Percentiles rank a stretch among this genome's conserved stretches.
phyloP scores from a whole-genome alignment of 78 protist species.

The Dictyostelium firmibasis region DNA sequence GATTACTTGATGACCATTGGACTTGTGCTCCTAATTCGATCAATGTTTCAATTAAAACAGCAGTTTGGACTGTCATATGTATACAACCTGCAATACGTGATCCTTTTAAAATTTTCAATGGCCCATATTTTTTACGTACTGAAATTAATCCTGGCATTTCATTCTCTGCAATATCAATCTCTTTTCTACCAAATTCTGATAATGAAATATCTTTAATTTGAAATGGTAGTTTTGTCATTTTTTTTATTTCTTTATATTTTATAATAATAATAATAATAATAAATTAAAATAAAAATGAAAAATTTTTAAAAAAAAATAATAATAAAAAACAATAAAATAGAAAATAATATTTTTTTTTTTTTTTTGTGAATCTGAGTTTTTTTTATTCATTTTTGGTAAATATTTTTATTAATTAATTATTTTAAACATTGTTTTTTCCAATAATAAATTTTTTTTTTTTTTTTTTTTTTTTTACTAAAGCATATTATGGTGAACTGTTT shows the following conservation, averaged over 20 bases:
- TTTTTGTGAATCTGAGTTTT: too few species aligned
- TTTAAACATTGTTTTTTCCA: too few species aligned
- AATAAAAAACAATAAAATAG: too few species aligned
- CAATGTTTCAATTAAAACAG: constrained; percentile 98
- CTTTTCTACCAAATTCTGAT: constrained; percentile 96
- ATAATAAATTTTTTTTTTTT: too few species aligned
- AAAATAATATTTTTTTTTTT: too few species aligned
- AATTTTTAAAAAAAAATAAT: too few species aligned
- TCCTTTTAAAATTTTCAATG: constrained; percentile 95
- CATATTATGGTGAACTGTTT: too few species aligned
- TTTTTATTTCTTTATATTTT: background rate
- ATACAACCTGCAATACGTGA: constrained; percentile 96
- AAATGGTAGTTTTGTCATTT: constrained; percentile 1
- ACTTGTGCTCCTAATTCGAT: constrained; percentile 96
- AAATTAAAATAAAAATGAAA: too few species aligned
- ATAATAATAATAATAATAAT: too few species aligned
- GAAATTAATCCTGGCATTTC: constrained; percentile 99
- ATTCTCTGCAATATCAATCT: constrained; percentile 93
- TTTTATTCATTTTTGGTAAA: too few species aligned
- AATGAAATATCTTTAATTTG: constrained; percentile 89
- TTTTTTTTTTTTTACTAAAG: too few species aligned
- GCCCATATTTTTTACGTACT: constrained; percentile 92
- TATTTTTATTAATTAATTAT: too few species aligned
- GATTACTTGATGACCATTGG: constrained; percentile 98
- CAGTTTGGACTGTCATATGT: constrained; percentile 99